Evolutionary conservation across 2,329 filamentous ascomycete genomes (phyloP).

Genomic region (Ascochyta pisi): DNA sequence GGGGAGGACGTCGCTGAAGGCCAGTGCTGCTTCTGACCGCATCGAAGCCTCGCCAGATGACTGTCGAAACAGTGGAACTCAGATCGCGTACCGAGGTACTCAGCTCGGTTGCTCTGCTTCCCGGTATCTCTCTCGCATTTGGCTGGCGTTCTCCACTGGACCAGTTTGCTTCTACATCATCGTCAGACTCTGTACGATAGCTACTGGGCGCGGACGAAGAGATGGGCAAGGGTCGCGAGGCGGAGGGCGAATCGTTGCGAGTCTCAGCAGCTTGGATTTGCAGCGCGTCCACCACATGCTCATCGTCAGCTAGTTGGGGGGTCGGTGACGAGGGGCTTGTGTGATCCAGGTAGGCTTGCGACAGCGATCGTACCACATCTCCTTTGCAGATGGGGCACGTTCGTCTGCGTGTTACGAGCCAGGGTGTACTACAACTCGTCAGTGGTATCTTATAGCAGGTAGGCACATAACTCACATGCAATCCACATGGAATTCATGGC

Average conservation of each 20-base stretch:
- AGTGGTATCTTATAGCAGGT: conserved; percentile 17
- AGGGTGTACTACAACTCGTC: conserved; percentile 74
- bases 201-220: conserved; percentile 21
- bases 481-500: conserved; percentile 95
- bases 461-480: conserved; percentile 81
- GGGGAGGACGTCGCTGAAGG: conserved; percentile 36
- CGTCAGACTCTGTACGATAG: conserved; percentile 15
- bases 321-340: conserved; percentile 31
- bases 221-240: conserved; percentile 57
- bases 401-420: conserved; percentile 90
- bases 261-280: conserved; percentile 55
- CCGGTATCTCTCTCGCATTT: conserved; percentile 21
- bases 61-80: conserved; percentile 43
- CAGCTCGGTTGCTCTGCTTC: conserved; percentile 21
- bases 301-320: conserved; percentile 20
- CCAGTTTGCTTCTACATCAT: conserved; percentile 45
- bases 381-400: conserved; percentile 99
- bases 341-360: conserved; percentile 43
- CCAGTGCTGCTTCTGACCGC: conserved; percentile 40
- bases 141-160: conserved; percentile 54
- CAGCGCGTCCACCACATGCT: conserved; percentile 53
- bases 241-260: conserved; percentile 57
- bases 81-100: conserved; percentile 40
- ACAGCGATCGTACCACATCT: conserved; percentile 74
- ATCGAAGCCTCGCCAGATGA: conserved; percentile 47